These are phyloP conservation scores for Alternaria sp. DNA, from an alignment of 2,329 filamentous ascomycete genomes.

Conservation along the genomic window DNA sequence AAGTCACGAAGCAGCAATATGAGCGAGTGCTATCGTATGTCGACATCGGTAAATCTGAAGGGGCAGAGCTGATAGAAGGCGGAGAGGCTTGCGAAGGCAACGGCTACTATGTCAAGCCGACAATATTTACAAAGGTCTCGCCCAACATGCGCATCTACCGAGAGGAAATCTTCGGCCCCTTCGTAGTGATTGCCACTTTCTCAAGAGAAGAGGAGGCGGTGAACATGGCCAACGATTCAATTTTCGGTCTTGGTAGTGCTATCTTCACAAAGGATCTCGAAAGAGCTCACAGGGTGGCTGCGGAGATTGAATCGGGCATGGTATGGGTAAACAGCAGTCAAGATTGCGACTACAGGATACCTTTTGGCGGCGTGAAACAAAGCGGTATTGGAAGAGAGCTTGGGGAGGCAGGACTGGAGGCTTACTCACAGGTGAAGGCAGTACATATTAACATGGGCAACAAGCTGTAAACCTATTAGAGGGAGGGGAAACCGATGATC, in stretches of 20 bases:
- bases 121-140: constrained; percentile 30
- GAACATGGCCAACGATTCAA: constrained; percentile 11
- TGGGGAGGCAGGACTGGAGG: constrained; percentile 10
- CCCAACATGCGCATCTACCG: constrained; percentile 6
- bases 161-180: constrained; percentile 15
- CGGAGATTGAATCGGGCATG: constrained; percentile 6
- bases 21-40: constrained; percentile 56
- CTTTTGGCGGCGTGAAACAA: constrained; percentile 12
- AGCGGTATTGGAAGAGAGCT: constrained; percentile 10
- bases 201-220: constrained; percentile 13
- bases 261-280: constrained; percentile 10
- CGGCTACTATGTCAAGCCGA: constrained; percentile 62
- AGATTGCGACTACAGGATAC: constrained; percentile 6
- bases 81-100: constrained; percentile 49
- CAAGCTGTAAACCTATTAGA: constrained; percentile 4
- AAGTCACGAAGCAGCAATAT: constrained; percentile 55
- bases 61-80: constrained; percentile 59
- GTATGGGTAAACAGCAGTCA: constrained; percentile 13
- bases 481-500: not conserved
- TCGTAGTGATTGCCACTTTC: constrained; percentile 11
- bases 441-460: constrained; percentile 12
- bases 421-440: constrained; percentile 8
- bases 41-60: constrained; percentile 55
- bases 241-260: constrained; percentile 55
- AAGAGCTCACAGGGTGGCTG: constrained; percentile 4